phyloP scores from a whole-genome alignment of 176 grass and related monocot species.

The Poa annua region DNA sequence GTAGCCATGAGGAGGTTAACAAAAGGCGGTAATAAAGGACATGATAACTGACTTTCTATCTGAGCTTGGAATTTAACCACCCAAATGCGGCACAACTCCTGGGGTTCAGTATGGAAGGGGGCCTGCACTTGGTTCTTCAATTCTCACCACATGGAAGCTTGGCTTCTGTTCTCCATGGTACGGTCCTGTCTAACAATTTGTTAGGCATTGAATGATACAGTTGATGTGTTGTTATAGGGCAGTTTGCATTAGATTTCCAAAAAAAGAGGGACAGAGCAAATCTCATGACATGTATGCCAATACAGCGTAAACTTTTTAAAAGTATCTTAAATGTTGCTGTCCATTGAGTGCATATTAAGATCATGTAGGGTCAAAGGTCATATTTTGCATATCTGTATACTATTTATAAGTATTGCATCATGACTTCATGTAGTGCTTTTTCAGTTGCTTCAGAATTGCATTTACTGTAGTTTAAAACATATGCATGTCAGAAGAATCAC shows the following conservation, averaged over 20 bases:
- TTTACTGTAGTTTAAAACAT: not conserved
- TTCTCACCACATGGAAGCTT: conserved; percentile 97
- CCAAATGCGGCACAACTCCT: conserved; percentile 93
- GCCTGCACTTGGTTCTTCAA: conserved; percentile 86
- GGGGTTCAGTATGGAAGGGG: conserved; percentile 90
- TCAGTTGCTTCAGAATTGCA: conserved; percentile 18
- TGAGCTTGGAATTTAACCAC: conserved; percentile 98
- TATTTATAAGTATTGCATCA: conserved; percentile 21
- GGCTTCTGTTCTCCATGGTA: conserved; percentile 94
- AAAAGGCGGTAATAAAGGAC: conserved; percentile 75
- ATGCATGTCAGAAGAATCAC: conserved; percentile 2
- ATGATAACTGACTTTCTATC: conserved; percentile 85
- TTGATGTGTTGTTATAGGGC: not conserved
- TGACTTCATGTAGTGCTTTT: not conserved
- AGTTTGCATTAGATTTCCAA: conserved; percentile 19
- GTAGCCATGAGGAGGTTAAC: conserved; percentile 92
- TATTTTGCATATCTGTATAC: conserved; percentile 30
- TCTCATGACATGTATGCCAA: conserved; percentile 11
- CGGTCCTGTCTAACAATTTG: conserved; percentile 32
- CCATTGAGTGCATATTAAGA: conserved; percentile 1
- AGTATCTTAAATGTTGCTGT: conserved; percentile 24
- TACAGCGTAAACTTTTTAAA: conserved; percentile 1
- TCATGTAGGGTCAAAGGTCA: not conserved
- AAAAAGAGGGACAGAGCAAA: conserved; percentile 11
- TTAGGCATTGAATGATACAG: conserved; percentile 35